Percentiles rank a stretch among this genome's conserved stretches.
Evolutionary conservation across 495 filamentous ascomycete species (phyloP).

Genomic region (Articulospora tetracladia): DNA sequence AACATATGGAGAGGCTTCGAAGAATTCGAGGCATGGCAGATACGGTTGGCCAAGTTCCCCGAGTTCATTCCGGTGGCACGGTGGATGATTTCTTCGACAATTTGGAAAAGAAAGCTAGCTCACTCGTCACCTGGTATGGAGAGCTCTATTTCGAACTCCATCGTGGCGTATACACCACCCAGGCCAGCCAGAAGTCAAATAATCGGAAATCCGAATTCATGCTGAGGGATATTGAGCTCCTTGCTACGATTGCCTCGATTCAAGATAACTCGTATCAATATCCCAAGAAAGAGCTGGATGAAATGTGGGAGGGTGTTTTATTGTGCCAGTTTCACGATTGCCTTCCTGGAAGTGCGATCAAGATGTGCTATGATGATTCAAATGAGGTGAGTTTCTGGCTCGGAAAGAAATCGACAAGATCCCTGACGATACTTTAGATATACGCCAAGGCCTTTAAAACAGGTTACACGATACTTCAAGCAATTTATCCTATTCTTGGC

Average conservation of each 20-base stretch:
- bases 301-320: slow-evolving; percentile 85
- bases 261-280: slow-evolving; percentile 76
- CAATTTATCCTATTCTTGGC: slow-evolving; percentile 64
- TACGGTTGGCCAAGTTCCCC: slow-evolving; percentile 74
- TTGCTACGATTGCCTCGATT: slow-evolving; percentile 81
- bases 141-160: slow-evolving; percentile 98
- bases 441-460: slow-evolving; percentile 80
- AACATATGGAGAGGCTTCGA: slow-evolving; percentile 89
- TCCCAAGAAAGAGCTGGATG: slow-evolving; percentile 85
- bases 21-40: slow-evolving; percentile 94
- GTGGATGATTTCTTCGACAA: slow-evolving; percentile 93
- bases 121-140: slow-evolving; percentile 93
- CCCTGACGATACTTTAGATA: slow-evolving; percentile 42
- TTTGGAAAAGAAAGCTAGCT: slow-evolving; percentile 65
- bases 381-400: slow-evolving; percentile 44
- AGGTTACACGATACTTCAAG: slow-evolving; percentile 63
- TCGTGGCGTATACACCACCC: slow-evolving; percentile 93
- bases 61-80: slow-evolving; percentile 83
- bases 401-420: background rate
- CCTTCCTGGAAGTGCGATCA: slow-evolving; percentile 92
- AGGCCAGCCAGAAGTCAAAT: slow-evolving; percentile 93
- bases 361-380: slow-evolving; percentile 95
- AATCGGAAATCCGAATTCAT: slow-evolving; percentile 83
- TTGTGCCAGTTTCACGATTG: slow-evolving; percentile 98
- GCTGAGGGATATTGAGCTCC: slow-evolving; percentile 79